Evolutionary conservation across 805 yeast species (phyloP).

Genomic region (Candida pseudoglaebosa): DNA sequence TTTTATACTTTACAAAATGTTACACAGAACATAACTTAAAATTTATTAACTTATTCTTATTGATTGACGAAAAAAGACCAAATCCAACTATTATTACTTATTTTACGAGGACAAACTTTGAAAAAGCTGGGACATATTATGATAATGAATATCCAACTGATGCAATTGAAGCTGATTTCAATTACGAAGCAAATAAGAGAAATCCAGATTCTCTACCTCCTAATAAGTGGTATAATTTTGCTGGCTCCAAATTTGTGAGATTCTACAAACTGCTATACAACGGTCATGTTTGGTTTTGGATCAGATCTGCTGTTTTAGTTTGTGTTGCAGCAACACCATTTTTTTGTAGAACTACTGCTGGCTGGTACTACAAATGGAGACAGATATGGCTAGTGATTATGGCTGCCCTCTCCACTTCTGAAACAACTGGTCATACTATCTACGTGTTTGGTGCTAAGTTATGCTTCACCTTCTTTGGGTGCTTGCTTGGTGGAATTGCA

Average conservation of each 20-base stretch:
- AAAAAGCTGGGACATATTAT: conserved; percentile 5
- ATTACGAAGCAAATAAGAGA: conserved; percentile 8
- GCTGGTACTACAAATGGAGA: conserved; percentile 23
- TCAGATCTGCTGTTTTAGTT: conserved; percentile 21
- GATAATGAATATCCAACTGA: conserved; percentile 5
- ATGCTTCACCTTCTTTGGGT: conserved; percentile 25
- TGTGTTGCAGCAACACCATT: conserved; percentile 23
- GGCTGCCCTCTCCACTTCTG: conserved; percentile 26
- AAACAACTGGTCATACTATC: conserved; percentile 28
- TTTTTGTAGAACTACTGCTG: conserved; percentile 23
- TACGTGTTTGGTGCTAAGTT: conserved; percentile 22
- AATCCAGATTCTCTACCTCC: conserved; percentile 30
- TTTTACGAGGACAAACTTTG: conserved; percentile 11
- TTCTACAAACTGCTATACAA: conserved; percentile 16
- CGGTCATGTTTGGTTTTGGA: conserved; percentile 27
- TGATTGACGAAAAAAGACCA: conserved; percentile 20
- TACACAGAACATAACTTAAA: conserved; percentile 12
- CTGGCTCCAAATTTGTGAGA: conserved; percentile 16
- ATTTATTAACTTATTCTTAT: conserved; percentile 17
- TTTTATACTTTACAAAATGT: conserved; percentile 16
- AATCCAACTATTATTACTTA: conserved; percentile 14
- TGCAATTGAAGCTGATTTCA: neutral
- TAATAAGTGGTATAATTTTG: conserved; percentile 15
- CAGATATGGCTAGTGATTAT: conserved; percentile 30
- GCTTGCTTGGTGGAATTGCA: conserved; percentile 24